Evolutionary conservation across 441 rosid species (phyloP).

Genomic region (Biscutella laevigata): DNA sequence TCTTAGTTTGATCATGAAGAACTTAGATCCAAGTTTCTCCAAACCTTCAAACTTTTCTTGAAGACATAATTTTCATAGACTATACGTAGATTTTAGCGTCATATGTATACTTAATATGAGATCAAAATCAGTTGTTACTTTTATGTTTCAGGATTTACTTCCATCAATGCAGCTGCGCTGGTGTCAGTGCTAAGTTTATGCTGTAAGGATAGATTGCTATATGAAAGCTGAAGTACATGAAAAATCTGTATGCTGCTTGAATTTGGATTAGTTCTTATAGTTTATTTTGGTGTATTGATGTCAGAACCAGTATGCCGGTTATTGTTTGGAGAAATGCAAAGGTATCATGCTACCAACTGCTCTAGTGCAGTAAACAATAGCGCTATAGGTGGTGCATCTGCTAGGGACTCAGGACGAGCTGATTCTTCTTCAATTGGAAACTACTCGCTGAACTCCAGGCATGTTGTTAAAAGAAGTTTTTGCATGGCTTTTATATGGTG

Average conservation of each 20-base stretch:
- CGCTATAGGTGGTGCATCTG: slow-evolving; percentile 62
- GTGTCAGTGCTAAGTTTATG: slow-evolving; percentile 19
- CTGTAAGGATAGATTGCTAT: slow-evolving; percentile 23
- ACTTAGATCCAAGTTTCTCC: not conserved
- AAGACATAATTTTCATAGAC: not conserved
- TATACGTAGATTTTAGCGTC: not conserved
- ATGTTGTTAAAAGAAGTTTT: slow-evolving; percentile 17
- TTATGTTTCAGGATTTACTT: slow-evolving; percentile 21
- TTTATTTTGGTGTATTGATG: slow-evolving; percentile 42
- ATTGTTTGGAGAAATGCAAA: slow-evolving; percentile 94
- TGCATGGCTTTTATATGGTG: slow-evolving; percentile 12
- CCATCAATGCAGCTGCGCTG: slow-evolving; percentile 17
- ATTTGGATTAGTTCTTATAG: slow-evolving; percentile 37
- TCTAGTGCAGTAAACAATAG: slow-evolving; percentile 89
- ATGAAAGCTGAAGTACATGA: slow-evolving; percentile 10
- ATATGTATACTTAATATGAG: not conserved
- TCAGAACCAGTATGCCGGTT: slow-evolving; percentile 80
- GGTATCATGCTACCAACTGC: slow-evolving; percentile 87
- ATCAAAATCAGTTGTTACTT: not conserved
- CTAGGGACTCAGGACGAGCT: slow-evolving; percentile 66
- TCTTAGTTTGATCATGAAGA: not conserved
- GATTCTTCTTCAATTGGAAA: slow-evolving; percentile 66
- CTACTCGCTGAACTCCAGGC: slow-evolving; percentile 71
- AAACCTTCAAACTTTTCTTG: not conserved
- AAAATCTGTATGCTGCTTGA: slow-evolving; percentile 20